phyloP scores from a whole-genome alignment of 495 filamentous ascomycete genomes.

The Aspergillus asperescens region DNA sequence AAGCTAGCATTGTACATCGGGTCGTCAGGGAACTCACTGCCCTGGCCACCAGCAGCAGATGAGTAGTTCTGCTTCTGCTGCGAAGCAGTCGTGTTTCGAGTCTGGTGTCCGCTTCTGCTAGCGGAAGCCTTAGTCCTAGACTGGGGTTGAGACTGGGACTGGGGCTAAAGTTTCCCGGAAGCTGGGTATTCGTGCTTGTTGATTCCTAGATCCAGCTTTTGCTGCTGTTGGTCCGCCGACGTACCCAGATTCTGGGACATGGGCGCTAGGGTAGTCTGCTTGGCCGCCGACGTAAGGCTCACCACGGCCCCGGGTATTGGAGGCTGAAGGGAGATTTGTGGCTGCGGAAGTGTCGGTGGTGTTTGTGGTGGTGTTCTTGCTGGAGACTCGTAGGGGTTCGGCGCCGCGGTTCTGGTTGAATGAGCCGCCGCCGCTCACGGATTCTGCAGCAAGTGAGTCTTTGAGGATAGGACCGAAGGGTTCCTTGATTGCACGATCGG shows the following conservation, averaged over 20 bases:
- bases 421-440: conserved; percentile 44
- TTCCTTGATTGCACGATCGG: conserved; percentile 44
- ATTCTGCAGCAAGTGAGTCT: conserved; percentile 64
- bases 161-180: conserved; percentile 12
- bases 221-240: conserved; percentile 38
- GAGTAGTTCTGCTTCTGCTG: conserved; percentile 22
- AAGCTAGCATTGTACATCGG: conserved; percentile 54
- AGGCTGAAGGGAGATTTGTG: conserved; percentile 44
- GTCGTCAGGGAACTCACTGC: conserved; percentile 46
- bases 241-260: conserved; percentile 38
- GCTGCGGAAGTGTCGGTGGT: conserved; percentile 53
- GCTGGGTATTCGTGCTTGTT: conserved; percentile 23
- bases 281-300: conserved; percentile 46
- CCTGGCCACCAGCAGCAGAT: conserved; percentile 25
- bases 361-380: conserved; percentile 48
- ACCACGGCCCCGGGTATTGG: conserved; percentile 41
- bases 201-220: conserved; percentile 34
- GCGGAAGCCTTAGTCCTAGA: conserved; percentile 15
- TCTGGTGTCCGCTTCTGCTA: conserved; percentile 29
- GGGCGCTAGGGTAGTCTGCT: conserved; percentile 44
- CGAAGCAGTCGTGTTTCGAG: conserved; percentile 19
- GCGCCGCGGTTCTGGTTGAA: conserved; percentile 50
- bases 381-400: conserved; percentile 43
- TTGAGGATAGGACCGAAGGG: conserved; percentile 51
- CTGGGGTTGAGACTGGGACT: conserved; percentile 2